Evolutionary conservation across 805 yeast species (phyloP).

Genomic region (Yarrowia divulgata): DNA sequence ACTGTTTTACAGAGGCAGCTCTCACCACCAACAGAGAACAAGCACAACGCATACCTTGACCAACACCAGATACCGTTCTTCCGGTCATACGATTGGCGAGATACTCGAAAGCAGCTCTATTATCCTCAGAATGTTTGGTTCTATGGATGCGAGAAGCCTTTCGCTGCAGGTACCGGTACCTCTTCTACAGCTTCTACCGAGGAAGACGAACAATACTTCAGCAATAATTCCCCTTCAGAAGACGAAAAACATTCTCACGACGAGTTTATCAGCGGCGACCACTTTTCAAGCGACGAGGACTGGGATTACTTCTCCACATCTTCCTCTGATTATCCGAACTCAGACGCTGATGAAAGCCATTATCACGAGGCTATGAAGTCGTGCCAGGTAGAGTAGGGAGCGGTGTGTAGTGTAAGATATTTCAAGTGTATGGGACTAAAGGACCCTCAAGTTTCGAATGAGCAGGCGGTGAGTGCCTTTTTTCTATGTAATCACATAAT

Average conservation of each 20-base stretch:
- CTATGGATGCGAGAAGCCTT: not conserved
- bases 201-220: too few relatives aligned
- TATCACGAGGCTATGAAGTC: not conserved
- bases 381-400: too few relatives aligned
- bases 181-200: too few relatives aligned
- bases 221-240: too few relatives aligned
- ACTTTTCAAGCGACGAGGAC: not conserved
- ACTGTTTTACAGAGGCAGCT: not conserved
- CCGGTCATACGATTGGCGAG: not conserved
- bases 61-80: not conserved
- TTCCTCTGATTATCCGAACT: not conserved
- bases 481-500: too few relatives aligned
- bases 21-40: not conserved
- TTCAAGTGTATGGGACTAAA: too few relatives aligned
- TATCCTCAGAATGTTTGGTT: slow-evolving; percentile 2
- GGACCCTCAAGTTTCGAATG: too few relatives aligned
- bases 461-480: too few relatives aligned
- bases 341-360: not conserved
- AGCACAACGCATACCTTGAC: not conserved
- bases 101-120: slow-evolving; percentile 4
- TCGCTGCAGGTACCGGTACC: too few relatives aligned
- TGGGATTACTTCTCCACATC: not conserved
- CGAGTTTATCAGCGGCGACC: not conserved
- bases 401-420: too few relatives aligned
- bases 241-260: not conserved